Evolutionary conservation across 192 early-diverging fungal genomes (phyloP), one percentile per base, ranked within the genome.

Genomic region (Coemansia sp.): DNA sequence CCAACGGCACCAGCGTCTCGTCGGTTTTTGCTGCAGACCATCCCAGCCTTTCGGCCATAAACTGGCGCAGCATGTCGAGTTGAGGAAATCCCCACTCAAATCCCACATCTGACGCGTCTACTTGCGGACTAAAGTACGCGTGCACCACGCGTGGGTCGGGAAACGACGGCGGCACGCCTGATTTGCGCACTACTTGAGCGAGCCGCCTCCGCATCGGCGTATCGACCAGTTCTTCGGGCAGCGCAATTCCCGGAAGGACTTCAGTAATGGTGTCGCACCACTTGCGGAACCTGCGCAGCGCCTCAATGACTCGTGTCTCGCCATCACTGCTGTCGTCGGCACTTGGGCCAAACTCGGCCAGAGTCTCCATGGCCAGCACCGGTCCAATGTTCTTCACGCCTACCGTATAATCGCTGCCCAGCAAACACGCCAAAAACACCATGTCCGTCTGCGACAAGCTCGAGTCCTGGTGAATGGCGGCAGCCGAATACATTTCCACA

Each of bases 341-440:
- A 7, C 12, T 60, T 3, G 69, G 75, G 5, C 82, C 81, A 73
- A 90, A 97, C 64, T 88, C 86, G 45, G 85, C 84, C 60, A 99
- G 64, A 15, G 96, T 88, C 69, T 99, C 97, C 86, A 97, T 87
- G 0, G 93, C 95, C 22, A 84, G 73, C 21, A 97, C 92, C 17
- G 89, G 83, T 22, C 97, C 97, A 27, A 98, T 70, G 3, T 94
- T 93, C 24, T 85, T 75, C 60, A 99, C 82, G 0, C 97, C 97
- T 12, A 86, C 85, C 0, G 97, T 94, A 69, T 99, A 99, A 79
- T 99, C 97, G 70, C 94, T 97, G n/a, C 95, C 95, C 9, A 99
- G 82, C 14, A 99, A 66, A 55, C 89, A 93, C 17, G 96, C 94
- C 45, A 99, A 65, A 55, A 87, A 82, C 35, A 98, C 88, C 61